phyloP scores from a whole-genome alignment of 2,329 filamentous ascomycete species.

The Colletotrichum abscissum region DNA sequence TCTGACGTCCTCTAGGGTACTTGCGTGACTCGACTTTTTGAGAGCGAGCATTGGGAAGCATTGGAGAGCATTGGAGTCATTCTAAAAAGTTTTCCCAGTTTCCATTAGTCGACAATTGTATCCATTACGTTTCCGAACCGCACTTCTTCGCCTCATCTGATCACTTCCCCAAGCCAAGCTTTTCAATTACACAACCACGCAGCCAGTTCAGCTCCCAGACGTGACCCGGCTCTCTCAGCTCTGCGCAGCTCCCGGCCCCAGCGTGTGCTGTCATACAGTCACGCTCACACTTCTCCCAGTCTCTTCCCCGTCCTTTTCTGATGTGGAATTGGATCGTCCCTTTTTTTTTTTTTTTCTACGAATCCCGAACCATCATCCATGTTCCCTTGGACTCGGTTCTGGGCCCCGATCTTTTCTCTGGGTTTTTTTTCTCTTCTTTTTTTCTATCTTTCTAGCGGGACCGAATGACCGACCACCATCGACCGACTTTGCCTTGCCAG shows the following conservation, averaged over 20 bases:
- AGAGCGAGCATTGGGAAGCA: background rate
- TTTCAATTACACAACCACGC: constrained; percentile 8
- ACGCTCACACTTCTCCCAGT: background rate
- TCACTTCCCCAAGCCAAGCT: constrained; percentile 23
- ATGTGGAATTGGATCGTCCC: background rate
- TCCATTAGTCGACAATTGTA: constrained; percentile 36
- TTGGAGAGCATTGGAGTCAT: no score
- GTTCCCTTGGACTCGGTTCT: constrained; percentile 1
- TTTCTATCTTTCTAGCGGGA: background rate
- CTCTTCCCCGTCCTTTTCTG: background rate
- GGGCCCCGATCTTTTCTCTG: background rate
- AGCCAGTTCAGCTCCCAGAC: background rate
- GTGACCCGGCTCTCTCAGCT: background rate
- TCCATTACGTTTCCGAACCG: constrained; percentile 44
- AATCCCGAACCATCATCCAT: background rate
- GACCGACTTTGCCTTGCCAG: constrained; percentile 1
- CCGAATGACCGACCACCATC: background rate
- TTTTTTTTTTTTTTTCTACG: background rate
- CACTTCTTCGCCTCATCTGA: constrained; percentile 34
- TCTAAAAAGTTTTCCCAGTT: constrained; percentile 31
- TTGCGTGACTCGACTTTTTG: constrained; percentile 11
- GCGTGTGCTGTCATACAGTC: constrained; percentile 3
- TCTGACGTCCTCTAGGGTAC: background rate
- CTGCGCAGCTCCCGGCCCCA: constrained; percentile 17
- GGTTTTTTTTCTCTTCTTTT: background rate